phyloP scores from a whole-genome alignment of 768 basidiomycete species.

The Mycena metata region DNA sequence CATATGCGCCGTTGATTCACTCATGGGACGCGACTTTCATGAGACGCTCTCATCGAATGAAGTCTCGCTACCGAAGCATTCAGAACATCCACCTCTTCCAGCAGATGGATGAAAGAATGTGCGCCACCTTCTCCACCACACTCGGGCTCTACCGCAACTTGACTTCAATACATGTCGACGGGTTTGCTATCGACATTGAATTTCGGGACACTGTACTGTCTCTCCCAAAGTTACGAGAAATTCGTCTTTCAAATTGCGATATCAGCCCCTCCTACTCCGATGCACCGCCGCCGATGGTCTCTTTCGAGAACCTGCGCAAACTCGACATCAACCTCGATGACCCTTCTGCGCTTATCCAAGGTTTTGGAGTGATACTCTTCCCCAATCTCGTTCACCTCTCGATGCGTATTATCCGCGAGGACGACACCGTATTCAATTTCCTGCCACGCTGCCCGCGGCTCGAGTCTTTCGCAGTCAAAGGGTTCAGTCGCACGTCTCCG shows the following conservation, averaged over 20 bases:
- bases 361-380: not conserved
- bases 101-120: not conserved
- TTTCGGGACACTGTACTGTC: not conserved
- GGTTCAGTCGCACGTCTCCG: not conserved
- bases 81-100: not conserved
- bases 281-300: not conserved
- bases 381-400: not conserved
- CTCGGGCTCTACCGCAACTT: not conserved
- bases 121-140: not conserved
- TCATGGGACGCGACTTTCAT: not conserved
- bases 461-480: not conserved
- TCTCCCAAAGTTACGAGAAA: not conserved
- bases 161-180: not conserved
- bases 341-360: not conserved
- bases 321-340: not conserved
- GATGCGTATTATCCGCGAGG: not conserved
- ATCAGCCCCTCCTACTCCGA: not conserved
- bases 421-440: not conserved
- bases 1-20: not conserved
- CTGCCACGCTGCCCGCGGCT: not conserved
- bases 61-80: too few species aligned
- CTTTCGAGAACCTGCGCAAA: not conserved
- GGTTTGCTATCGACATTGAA: too few species aligned
- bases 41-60: too few species aligned
- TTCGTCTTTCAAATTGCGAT: not conserved